Evolutionary conservation across 2,329 filamentous ascomycete genomes (phyloP).

Genomic region (Ophiostoma australiae): DNA sequence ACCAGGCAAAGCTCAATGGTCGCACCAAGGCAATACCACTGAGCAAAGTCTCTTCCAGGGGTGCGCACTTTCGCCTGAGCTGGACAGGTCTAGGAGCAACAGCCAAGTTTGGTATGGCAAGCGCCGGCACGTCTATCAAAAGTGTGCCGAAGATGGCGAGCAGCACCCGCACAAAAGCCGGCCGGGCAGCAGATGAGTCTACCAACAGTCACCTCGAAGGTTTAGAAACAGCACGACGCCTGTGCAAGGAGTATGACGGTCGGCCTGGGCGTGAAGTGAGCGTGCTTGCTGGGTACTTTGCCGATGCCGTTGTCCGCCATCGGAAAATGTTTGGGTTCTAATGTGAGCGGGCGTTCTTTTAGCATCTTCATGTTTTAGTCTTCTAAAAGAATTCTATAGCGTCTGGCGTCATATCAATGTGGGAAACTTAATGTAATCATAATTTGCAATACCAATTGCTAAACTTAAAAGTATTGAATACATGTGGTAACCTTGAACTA

Average conservation of each 20-base stretch:
- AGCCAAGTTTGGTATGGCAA: constrained; percentile 26
- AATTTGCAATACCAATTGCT: not conserved
- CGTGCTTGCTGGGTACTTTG: constrained; percentile 32
- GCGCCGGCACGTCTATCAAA: constrained; percentile 21
- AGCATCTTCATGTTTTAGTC: not conserved
- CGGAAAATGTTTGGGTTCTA: constrained; percentile 21
- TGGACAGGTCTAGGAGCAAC: constrained; percentile 40
- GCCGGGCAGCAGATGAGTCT: not conserved
- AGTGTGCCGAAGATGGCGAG: not conserved
- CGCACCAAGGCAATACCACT: constrained; percentile 23
- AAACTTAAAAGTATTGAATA: not conserved
- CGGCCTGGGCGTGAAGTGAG: constrained; percentile 35
- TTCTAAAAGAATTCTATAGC: not conserved
- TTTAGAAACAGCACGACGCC: constrained; percentile 28
- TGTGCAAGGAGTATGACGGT: constrained; percentile 35
- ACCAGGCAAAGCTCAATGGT: constrained; percentile 18
- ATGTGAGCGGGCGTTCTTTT: not conserved
- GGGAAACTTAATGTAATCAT: not conserved
- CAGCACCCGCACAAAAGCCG: not conserved
- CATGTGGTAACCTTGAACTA: not conserved
- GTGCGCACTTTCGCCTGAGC: constrained; percentile 36
- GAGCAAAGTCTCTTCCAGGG: constrained; percentile 22
- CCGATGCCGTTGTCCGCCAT: constrained; percentile 23
- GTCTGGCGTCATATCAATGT: not conserved
- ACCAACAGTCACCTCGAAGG: not conserved